A percentile compares a stretch with the other conserved stretches of the same genome.
Conservation (phyloP, 2,329 filamentous ascomycete species). For the Claviceps pazoutovae region DNA sequence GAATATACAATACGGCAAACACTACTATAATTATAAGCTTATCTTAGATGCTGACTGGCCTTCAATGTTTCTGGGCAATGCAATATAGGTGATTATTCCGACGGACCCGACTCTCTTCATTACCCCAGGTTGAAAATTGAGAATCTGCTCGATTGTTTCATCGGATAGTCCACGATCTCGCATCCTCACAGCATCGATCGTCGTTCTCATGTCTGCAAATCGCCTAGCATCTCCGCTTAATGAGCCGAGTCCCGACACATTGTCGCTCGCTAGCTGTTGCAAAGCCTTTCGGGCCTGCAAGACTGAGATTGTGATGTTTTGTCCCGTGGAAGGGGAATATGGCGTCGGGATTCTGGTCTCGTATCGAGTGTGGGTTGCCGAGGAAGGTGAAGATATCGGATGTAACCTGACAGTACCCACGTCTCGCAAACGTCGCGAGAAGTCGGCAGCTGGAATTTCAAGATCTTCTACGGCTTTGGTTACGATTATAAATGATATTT, state of each 20-base stretch:
- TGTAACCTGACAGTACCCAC: not conserved
- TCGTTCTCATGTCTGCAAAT: conserved; percentile 4
- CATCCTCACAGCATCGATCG: conserved; percentile 1
- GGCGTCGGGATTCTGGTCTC: not conserved
- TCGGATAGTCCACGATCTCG: not conserved
- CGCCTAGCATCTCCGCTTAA: not conserved
- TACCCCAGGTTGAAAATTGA: not conserved
- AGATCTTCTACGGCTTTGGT: not conserved
- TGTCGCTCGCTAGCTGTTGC: not conserved
- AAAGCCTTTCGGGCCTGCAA: not conserved
- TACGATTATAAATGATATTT: not conserved
- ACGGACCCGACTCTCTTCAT: not conserved
- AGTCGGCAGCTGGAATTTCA: not conserved
- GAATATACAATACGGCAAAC: too few relatives aligned
- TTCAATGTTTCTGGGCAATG: not conserved
- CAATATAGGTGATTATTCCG: not conserved
- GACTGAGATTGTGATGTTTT: not conserved
- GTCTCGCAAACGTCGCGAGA: conserved; percentile 1
- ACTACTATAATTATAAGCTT: too few relatives aligned
- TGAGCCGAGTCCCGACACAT: not conserved
- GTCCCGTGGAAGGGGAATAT: not conserved
- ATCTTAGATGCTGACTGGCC: too few relatives aligned
- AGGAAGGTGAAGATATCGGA: not conserved
- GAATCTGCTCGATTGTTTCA: not conserved
- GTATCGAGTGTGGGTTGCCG: not conserved